Percentiles rank a stretch among this genome's conserved stretches.
Evolutionary conservation across 208 protist genomes (phyloP).

Genomic region (Herpetomonas muscarum): DNA sequence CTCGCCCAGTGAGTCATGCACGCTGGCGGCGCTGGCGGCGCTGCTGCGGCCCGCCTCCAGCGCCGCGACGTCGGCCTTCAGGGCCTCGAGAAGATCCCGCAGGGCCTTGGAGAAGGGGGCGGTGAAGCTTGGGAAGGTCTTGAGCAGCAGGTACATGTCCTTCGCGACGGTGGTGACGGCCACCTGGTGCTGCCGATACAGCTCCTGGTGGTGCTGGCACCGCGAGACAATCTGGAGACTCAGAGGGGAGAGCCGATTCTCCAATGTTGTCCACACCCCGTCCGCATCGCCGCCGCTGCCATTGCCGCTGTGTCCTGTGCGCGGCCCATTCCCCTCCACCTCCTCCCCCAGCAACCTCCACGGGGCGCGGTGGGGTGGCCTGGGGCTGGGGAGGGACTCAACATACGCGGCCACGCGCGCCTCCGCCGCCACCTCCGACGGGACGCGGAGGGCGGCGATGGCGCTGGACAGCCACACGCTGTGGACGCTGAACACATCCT

Average conservation of each 20-base stretch:
- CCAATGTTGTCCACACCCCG: background rate
- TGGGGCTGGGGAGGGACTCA: background rate
- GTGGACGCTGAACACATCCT: slow-evolving; percentile 31
- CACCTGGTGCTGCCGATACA: background rate
- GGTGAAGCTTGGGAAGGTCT: background rate
- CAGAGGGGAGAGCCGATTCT: background rate
- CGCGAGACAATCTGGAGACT: background rate
- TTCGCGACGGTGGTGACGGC: background rate
- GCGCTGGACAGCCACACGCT: slow-evolving; percentile 30
- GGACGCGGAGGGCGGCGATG: slow-evolving; percentile 10
- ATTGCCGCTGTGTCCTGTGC: background rate
- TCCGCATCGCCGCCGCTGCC: background rate
- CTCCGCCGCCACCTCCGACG: background rate
- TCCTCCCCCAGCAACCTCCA: too few relatives aligned
- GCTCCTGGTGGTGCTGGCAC: background rate
- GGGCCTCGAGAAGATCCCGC: background rate
- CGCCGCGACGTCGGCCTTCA: background rate
- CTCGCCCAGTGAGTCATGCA: background rate
- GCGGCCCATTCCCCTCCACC: too few relatives aligned
- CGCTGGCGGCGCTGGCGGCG: background rate
- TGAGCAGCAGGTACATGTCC: background rate
- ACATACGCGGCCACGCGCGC: background rate
- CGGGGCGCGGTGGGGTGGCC: too few relatives aligned
- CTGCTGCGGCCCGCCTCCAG: background rate
- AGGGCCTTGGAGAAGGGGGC: background rate